These are phyloP conservation scores for Discostella stelligera DNA, from an alignment of 352 stramenopile genomes.

Conservation along the genomic window DNA sequence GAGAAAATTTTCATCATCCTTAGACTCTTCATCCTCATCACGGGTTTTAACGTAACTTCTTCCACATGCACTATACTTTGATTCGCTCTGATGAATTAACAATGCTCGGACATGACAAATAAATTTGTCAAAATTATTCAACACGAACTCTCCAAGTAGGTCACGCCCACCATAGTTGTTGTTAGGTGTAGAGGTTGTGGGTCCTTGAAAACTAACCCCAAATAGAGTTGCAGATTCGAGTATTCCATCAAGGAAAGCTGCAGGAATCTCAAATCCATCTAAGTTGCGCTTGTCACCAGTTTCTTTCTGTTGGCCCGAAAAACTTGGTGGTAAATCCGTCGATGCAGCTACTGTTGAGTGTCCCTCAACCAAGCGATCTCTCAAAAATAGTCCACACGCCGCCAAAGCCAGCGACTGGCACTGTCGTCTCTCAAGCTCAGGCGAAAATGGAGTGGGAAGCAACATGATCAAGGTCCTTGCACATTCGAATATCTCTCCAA, in stretches of 20 bases:
- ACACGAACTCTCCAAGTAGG: conserved; percentile 61
- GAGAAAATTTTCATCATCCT: conserved; percentile 50
- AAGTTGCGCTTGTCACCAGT: background rate
- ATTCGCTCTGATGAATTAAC: conserved; percentile 54
- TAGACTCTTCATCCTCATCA: conserved; percentile 33
- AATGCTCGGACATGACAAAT: conserved; percentile 53
- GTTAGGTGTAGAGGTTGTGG: conserved; percentile 3
- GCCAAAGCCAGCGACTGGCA: conserved; percentile 58
- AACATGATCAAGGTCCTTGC: conserved; percentile 66
- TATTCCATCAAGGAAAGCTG: conserved; percentile 67
- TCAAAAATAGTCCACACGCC: conserved; percentile 42
- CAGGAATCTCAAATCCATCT: conserved; percentile 19
- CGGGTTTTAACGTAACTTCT: conserved; percentile 20
- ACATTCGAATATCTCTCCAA: conserved; percentile 78
- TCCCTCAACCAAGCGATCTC: conserved; percentile 25
- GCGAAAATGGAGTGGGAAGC: conserved; percentile 22
- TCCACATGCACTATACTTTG: conserved; percentile 3
- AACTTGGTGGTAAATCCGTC: background rate
- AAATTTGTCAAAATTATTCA: conserved; percentile 64
- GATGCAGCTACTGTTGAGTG: background rate
- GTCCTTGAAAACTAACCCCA: conserved; percentile 59
- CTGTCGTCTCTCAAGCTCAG: conserved; percentile 28
- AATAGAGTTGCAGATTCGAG: conserved; percentile 71
- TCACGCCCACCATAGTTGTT: conserved; percentile 16
- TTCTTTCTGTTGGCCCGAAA: background rate